A percentile compares a stretch with the other conserved stretches of the same genome.
These are phyloP conservation scores for Tubosaeta brunneosetosa DNA, from an alignment of 768 basidiomycete species.

Conservation along the genomic window DNA sequence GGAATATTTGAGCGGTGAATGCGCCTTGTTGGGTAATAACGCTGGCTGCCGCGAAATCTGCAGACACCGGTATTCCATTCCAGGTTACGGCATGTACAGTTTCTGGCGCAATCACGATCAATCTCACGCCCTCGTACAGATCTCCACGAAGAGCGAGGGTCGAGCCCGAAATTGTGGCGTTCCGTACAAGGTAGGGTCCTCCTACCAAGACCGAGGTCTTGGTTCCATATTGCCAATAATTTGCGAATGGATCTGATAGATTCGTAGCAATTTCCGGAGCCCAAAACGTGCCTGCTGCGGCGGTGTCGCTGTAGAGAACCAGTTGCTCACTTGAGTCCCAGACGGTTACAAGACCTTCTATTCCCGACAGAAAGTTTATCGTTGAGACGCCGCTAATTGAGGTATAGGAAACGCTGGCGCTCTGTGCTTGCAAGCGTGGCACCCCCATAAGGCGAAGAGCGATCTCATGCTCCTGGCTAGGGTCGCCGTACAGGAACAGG, in stretches of 20 bases:
- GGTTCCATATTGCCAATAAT: slow-evolving; percentile 71
- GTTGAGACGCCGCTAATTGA: slow-evolving; percentile 34
- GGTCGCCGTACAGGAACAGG: slow-evolving; percentile 58
- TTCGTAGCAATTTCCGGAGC: slow-evolving; percentile 55
- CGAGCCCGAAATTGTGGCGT: slow-evolving; percentile 43
- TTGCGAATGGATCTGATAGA: slow-evolving; percentile 39
- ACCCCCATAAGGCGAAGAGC: slow-evolving; percentile 46
- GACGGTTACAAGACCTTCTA: slow-evolving; percentile 54
- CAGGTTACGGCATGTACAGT: slow-evolving; percentile 54
- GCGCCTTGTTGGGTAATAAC: slow-evolving; percentile 36
- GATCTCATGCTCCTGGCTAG: slow-evolving; percentile 51
- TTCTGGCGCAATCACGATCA: slow-evolving; percentile 63
- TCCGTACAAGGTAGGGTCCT: slow-evolving; percentile 62
- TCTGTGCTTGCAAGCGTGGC: slow-evolving; percentile 33
- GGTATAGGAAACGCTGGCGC: slow-evolving; percentile 22
- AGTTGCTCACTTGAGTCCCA: slow-evolving; percentile 66
- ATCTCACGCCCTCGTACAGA: slow-evolving; percentile 49
- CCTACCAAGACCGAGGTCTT: slow-evolving; percentile 63
- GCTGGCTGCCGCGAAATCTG: slow-evolving; percentile 31
- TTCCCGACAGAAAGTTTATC: slow-evolving; percentile 53
- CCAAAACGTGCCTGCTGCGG: slow-evolving; percentile 71
- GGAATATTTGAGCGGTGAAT: slow-evolving; percentile 44
- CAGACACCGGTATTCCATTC: slow-evolving; percentile 55
- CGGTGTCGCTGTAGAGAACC: slow-evolving; percentile 62
- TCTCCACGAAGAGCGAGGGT: slow-evolving; percentile 65